phyloP scores from a whole-genome alignment of 805 yeast genomes.

The Pichia kluyveri region DNA sequence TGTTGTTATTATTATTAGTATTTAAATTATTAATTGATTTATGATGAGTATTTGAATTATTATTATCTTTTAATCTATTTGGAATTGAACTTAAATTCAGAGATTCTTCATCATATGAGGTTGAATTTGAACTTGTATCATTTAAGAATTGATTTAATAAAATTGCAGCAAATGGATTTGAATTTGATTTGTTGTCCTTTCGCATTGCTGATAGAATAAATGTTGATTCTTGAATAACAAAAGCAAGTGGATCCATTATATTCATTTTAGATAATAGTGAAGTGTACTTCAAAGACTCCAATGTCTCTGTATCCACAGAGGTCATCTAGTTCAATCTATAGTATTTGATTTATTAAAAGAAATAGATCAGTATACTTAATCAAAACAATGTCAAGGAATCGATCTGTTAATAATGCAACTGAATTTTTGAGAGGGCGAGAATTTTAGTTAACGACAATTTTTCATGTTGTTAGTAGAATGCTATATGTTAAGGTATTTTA shows the following conservation, averaged over 20 bases:
- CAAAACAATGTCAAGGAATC: too few relatives aligned
- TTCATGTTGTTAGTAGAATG: too few relatives aligned
- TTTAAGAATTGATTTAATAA: slow-evolving; percentile 45
- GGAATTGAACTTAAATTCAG: slow-evolving; percentile 13
- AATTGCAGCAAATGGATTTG: slow-evolving; percentile 74
- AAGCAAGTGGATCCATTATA: slow-evolving; percentile 63
- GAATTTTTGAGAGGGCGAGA: too few relatives aligned
- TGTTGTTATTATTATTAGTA: background rate
- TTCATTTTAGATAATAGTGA: background rate
- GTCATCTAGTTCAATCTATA: background rate
- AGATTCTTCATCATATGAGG: slow-evolving; percentile 21
- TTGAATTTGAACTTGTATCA: slow-evolving; percentile 9
- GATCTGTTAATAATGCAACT: too few relatives aligned
- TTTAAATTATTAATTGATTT: background rate
- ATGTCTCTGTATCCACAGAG: background rate
- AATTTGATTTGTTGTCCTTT: slow-evolving; percentile 59
- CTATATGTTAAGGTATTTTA: too few relatives aligned
- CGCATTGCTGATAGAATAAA: slow-evolving; percentile 84
- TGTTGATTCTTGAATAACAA: slow-evolving; percentile 84
- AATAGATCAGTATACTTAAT: too few relatives aligned
- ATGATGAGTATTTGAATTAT: slow-evolving; percentile 2
- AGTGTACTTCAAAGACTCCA: background rate
- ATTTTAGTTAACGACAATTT: too few relatives aligned
- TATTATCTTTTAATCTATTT: background rate
- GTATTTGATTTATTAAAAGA: too few relatives aligned